A percentile compares a stretch with the other conserved stretches of the same genome.
These are phyloP conservation scores for Chytriomyces sp. DNA, from an alignment of 192 early-diverging fungal species.

Conservation along the genomic window DNA sequence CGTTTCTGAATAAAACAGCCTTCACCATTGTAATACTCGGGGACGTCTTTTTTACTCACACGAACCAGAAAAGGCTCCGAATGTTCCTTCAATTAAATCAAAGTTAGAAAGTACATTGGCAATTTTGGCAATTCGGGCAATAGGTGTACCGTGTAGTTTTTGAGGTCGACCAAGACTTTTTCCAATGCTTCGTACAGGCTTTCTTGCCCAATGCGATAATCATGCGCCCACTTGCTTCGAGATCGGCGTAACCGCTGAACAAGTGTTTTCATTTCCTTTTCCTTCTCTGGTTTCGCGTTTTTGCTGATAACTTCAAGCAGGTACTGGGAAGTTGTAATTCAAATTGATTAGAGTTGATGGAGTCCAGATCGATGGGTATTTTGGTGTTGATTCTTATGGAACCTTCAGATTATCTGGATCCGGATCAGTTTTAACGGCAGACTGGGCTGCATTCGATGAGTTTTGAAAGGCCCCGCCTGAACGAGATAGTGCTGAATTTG, in stretches of 20 bases:
- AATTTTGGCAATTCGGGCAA: background rate
- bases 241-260: conserved; percentile 79
- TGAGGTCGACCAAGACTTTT: conserved; percentile 79
- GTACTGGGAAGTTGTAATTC: conserved; percentile 57
- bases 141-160: conserved; percentile 67
- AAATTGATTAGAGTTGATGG: too few relatives aligned
- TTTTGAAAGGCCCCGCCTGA: background rate
- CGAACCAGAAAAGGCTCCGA: conserved; percentile 84
- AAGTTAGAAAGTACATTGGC: background rate
- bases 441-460: background rate
- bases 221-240: conserved; percentile 88
- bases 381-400: background rate
- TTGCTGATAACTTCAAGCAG: conserved; percentile 76
- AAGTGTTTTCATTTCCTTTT: conserved; percentile 71
- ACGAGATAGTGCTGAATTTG: background rate
- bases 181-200: conserved; percentile 91
- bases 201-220: conserved; percentile 85
- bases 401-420: conserved; percentile 28
- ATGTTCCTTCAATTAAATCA: conserved; percentile 63
- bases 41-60: conserved; percentile 87
- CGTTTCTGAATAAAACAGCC: background rate
- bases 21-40: conserved; percentile 86
- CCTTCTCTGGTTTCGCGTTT: conserved; percentile 57
- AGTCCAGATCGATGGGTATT: background rate
- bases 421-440: conserved; percentile 7